These are phyloP conservation scores for Pseudodiploospora longispora DNA, from an alignment of 2,329 filamentous ascomycete genomes.

Conservation along the genomic window DNA sequence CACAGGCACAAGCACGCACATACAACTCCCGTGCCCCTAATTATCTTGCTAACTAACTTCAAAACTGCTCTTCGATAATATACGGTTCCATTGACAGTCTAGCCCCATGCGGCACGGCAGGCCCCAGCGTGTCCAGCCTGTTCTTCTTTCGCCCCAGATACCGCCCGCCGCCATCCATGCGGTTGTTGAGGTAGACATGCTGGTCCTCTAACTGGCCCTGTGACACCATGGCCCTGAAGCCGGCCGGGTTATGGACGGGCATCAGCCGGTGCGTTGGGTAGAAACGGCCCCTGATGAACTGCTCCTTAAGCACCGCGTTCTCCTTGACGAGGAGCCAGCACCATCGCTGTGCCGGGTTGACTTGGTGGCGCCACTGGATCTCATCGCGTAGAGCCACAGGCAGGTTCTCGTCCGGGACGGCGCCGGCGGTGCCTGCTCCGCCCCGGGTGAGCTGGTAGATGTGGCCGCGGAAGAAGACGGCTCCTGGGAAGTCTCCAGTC, in stretches of 20 bases:
- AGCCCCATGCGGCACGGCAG: conserved; percentile 30
- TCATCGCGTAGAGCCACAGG: conserved; percentile 34
- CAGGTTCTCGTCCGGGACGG: conserved; percentile 29
- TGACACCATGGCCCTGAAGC: conserved; percentile 28
- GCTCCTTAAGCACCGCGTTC: conserved; percentile 39
- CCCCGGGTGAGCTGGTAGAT: conserved; percentile 28
- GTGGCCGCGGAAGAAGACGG: conserved; percentile 33
- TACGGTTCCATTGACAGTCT: conserved; percentile 27
- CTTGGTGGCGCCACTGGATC: conserved; percentile 30
- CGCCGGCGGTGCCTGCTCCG: conserved; percentile 16
- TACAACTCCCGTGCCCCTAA: too few relatives aligned
- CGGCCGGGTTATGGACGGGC: conserved; percentile 36
- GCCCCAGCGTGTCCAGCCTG: conserved; percentile 35
- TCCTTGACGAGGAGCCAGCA: conserved; percentile 35
- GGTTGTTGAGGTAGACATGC: conserved; percentile 44
- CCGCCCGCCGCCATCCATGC: conserved; percentile 32
- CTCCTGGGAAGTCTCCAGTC: conserved; percentile 24
- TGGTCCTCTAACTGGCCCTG: conserved; percentile 35
- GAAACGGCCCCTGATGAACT: conserved; percentile 45
- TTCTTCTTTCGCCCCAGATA: conserved; percentile 34
- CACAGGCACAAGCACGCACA: too few relatives aligned
- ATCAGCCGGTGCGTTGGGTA: conserved; percentile 48
- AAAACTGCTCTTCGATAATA: conserved; percentile 25
- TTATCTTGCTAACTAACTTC: too few relatives aligned
- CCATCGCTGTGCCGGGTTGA: conserved; percentile 25